These are phyloP conservation scores for Bryoglossum gracile DNA, from an alignment of 495 filamentous ascomycete genomes.

Conservation along the genomic window DNA sequence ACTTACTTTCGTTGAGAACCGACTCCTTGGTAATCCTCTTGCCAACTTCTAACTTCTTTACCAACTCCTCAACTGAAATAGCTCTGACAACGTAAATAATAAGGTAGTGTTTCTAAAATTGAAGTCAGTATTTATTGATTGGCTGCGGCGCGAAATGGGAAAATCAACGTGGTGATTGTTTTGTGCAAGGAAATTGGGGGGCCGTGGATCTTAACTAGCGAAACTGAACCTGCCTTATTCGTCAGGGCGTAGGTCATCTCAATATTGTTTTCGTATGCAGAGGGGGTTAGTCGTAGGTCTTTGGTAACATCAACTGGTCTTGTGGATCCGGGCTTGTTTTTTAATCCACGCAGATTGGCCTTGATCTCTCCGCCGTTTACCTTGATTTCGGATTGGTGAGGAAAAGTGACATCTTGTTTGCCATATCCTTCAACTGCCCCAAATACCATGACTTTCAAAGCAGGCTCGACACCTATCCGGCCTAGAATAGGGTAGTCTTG, in stretches of 20 bases:
- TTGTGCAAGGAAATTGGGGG: not conserved
- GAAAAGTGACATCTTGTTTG: conserved; percentile 76
- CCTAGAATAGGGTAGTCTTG: conserved; percentile 38
- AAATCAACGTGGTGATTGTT: conserved; percentile 4
- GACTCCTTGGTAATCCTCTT: conserved; percentile 72
- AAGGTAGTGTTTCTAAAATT: conserved; percentile 65
- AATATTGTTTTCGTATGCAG: conserved; percentile 66
- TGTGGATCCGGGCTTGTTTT: conserved; percentile 92
- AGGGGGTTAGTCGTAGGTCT: conserved; percentile 55
- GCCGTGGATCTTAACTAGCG: conserved; percentile 11
- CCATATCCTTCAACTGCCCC: conserved; percentile 55
- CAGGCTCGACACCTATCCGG: conserved; percentile 43
- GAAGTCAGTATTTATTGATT: conserved; percentile 10
- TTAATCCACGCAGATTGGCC: conserved; percentile 82
- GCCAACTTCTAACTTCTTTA: conserved; percentile 53
- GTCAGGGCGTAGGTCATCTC: conserved; percentile 90
- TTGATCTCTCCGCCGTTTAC: conserved; percentile 83
- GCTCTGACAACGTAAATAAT: conserved; percentile 66
- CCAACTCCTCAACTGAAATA: conserved; percentile 64
- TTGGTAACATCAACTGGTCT: conserved; percentile 84
- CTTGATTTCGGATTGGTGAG: conserved; percentile 84
- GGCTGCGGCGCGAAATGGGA: conserved; percentile 11
- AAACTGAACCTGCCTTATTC: conserved; percentile 53
- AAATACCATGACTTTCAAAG: conserved; percentile 69
- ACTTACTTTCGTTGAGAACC: conserved; percentile 78